phyloP scores from a whole-genome alignment of 1,284 basidiomycete genomes.

The Exobasidium cylindrosporum region DNA sequence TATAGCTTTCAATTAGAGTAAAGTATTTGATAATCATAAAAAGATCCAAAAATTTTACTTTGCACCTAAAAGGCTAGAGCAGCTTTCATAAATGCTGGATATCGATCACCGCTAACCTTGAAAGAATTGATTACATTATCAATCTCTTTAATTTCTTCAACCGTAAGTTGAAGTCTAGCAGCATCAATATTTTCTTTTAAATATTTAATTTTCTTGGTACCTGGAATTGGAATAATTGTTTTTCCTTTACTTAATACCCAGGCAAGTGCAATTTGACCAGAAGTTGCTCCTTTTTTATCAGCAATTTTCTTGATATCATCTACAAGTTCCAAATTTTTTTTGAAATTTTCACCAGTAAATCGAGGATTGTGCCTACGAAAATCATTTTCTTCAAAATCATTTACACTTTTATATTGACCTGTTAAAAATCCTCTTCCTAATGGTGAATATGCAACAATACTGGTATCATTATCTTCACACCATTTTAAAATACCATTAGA shows the following conservation, averaged over 20 bases:
- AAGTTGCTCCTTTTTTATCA: constrained; percentile 29
- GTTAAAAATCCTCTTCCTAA: constrained; percentile 37
- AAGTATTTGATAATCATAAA: too few species aligned
- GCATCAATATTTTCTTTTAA: constrained; percentile 34
- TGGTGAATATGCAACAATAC: constrained; percentile 35
- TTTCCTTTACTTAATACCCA: constrained; percentile 26
- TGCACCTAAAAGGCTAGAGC: constrained; percentile 26
- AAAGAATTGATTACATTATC: constrained; percentile 34
- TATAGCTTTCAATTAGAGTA: too few species aligned
- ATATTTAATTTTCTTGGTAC: constrained; percentile 14
- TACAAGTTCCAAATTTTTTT: constrained; percentile 35
- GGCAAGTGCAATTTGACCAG: constrained; percentile 32
- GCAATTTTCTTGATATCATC: constrained; percentile 32
- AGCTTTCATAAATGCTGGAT: constrained; percentile 19
- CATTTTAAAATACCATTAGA: constrained; percentile 39
- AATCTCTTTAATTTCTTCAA: constrained; percentile 31
- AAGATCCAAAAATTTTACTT: too few species aligned
- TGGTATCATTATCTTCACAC: constrained; percentile 29
- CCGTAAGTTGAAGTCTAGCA: constrained; percentile 21
- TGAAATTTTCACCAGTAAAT: constrained; percentile 27
- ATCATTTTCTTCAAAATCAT: constrained; percentile 31
- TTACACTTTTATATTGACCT: constrained; percentile 24
- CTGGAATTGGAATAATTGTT: constrained; percentile 20
- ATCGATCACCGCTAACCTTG: constrained; percentile 30
- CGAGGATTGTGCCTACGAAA: constrained; percentile 35